phyloP scores from a whole-genome alignment of 306 rosid genomes.

The Abrus pulchellus region DNA sequence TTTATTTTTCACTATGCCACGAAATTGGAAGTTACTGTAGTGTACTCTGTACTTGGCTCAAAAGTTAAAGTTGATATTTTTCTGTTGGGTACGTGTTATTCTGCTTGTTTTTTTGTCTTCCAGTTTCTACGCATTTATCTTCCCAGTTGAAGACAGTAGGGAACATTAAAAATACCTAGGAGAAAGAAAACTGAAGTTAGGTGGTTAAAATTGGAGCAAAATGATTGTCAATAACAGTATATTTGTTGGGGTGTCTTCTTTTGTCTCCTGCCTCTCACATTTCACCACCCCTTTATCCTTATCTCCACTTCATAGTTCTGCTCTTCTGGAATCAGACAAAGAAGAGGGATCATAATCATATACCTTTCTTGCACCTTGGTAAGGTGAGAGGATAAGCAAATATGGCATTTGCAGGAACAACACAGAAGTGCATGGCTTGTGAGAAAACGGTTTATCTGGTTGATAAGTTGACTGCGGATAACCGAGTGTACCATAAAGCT shows the following conservation, averaged over 20 bases:
- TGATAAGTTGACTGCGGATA: conserved; percentile 89
- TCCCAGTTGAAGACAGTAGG: conserved; percentile 26
- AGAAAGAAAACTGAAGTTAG: conserved; percentile 52
- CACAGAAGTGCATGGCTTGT: conserved; percentile 96
- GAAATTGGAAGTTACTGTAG: conserved; percentile 3
- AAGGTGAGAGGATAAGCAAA: conserved; percentile 15
- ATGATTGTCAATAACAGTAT: conserved; percentile 58
- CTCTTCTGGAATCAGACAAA: conserved; percentile 7
- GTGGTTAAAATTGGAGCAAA: conserved; percentile 64
- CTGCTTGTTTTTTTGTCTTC: conserved; percentile 11
- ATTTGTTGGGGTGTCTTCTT: conserved; percentile 55
- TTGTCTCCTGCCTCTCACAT: conserved; percentile 53
- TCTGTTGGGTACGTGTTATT: background rate
- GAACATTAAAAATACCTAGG: conserved; percentile 1
- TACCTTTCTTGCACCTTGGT: conserved; percentile 9
- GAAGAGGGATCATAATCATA: background rate
- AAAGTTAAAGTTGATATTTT: background rate
- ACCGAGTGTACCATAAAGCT: conserved; percentile 84
- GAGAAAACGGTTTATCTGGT: conserved; percentile 91
- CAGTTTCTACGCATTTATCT: conserved; percentile 5
- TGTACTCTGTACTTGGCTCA: background rate
- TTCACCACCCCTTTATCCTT: conserved; percentile 48
- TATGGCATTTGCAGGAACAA: conserved; percentile 96
- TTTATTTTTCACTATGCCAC: background rate
- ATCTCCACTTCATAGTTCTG: conserved; percentile 38